Evolutionary conservation across 1,139 yeast species (phyloP), one percentile per base, ranked within the genome.

Genomic region (Debaryomyces robertsiae): DNA sequence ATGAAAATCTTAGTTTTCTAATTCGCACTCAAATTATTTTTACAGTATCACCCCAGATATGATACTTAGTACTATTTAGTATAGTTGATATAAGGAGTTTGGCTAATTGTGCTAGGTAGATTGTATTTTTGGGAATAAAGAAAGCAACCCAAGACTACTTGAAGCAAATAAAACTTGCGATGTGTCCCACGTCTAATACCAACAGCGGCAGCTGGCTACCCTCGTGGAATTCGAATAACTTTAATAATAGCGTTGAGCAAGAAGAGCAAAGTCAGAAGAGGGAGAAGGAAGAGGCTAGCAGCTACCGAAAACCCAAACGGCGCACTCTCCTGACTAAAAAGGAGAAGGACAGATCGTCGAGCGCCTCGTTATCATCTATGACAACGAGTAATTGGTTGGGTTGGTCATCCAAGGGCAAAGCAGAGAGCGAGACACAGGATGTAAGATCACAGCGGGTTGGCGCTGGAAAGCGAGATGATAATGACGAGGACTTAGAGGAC

Each of bases 301-400:
- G 10, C 11, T 5, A 11, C 9, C 11, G 14, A 5, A 25, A 25
- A 25, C 14, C 14, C 14, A 11, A 25, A 25, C 14, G 10, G 5
- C 11, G 28, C 6, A 11, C 28, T 19, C 7, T 9, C 22, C 19
- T 18, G 13, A 25, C 11, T 15, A 27, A 36, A n/a, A 17, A 7
- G 17, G 19, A 23, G 4, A 33, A 31, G 30, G 9, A 24, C 11
- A 29, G 6, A 10, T 31, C 39, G 7, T 13, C 31, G 23, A 39
- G 60, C 3, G 40, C 52, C 1, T 58, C 62, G 2, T 43, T 56
- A 14, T 52, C 56, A 4, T 49, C 60, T 1, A 50, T 50, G 50
- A 48, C 58, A 4, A 48, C 56, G 3, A 54, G 57, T 1, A 53
- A 52, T 32, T 56, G 61, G 61, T 41, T 57, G 4, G 43, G 44